A percentile compares a stretch with the other conserved stretches of the same genome.
These are phyloP conservation scores for Fusarium buharicum DNA, from an alignment of 2,329 filamentous ascomycete genomes.

Conservation along the genomic window DNA sequence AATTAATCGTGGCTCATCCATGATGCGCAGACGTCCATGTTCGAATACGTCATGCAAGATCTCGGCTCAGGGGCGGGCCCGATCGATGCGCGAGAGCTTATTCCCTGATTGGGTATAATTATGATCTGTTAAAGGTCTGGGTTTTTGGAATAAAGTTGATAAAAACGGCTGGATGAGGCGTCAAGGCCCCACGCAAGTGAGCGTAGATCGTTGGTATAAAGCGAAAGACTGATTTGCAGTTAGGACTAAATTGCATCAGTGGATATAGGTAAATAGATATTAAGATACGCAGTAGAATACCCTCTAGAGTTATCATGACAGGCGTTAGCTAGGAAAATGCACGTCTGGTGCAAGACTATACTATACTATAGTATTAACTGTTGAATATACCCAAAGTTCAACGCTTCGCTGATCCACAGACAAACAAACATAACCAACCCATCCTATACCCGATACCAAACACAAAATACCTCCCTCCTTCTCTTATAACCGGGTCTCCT, in stretches of 20 bases:
- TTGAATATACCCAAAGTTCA: slow-evolving; percentile 19
- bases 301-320: slow-evolving; percentile 33
- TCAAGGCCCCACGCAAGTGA: background rate
- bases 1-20: slow-evolving; percentile 11
- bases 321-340: slow-evolving; percentile 36
- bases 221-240: background rate
- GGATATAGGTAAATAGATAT: background rate
- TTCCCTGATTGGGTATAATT: slow-evolving; percentile 19
- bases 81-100: slow-evolving; percentile 16
- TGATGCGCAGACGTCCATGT: slow-evolving; percentile 34
- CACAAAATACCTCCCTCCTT: background rate
- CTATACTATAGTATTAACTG: slow-evolving; percentile 27
- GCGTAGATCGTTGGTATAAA: background rate
- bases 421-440: background rate
- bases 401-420: slow-evolving; percentile 29
- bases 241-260: background rate
- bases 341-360: slow-evolving; percentile 31
- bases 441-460: background rate
- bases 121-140: background rate
- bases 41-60: slow-evolving; percentile 37
- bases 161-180: background rate
- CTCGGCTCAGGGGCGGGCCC: slow-evolving; percentile 1
- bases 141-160: background rate
- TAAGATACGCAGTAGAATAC: slow-evolving; percentile 8
- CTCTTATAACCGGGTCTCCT: background rate